phyloP scores from a whole-genome alignment of 108 stramenopile genomes.

The Cyclotella atomus region DNA sequence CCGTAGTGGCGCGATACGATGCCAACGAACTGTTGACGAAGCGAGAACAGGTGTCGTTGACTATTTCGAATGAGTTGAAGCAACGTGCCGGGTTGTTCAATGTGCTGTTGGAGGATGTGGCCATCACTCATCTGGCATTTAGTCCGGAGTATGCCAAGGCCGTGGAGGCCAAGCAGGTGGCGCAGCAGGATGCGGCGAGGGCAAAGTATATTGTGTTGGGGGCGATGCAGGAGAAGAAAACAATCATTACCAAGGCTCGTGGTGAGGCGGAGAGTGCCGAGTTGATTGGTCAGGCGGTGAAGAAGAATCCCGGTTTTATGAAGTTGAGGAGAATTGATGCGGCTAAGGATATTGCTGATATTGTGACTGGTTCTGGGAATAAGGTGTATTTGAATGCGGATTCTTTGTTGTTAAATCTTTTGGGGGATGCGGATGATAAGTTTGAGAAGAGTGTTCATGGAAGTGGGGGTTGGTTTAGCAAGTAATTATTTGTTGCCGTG shows the following conservation, averaged over 20 bases:
- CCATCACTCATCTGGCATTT: constrained; percentile 99
- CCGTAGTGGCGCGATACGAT: constrained; percentile 98
- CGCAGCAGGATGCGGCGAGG: constrained; percentile 99
- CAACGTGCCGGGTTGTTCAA: constrained; percentile 89
- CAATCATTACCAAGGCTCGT: constrained; percentile 97
- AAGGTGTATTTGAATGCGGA: constrained; percentile 98
- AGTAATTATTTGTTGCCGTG: too few relatives aligned
- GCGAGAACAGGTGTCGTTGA: constrained; percentile 91
- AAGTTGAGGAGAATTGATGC: constrained; percentile 99
- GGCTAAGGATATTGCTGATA: constrained; percentile 97
- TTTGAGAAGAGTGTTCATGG: constrained; percentile 78
- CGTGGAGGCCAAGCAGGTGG: constrained; percentile 99
- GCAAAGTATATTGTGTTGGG: constrained; percentile 98
- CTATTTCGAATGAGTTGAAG: constrained; percentile 84
- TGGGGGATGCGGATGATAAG: constrained; percentile 89
- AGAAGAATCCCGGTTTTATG: constrained; percentile 99
- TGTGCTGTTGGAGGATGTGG: constrained; percentile 94
- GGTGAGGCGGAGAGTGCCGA: constrained; percentile 99
- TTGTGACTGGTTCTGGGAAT: constrained; percentile 88
- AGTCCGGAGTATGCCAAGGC: constrained; percentile 98
- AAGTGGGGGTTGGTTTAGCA: constrained; percentile 2
- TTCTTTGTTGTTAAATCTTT: constrained; percentile 94
- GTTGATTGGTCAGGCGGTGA: constrained; percentile 97
- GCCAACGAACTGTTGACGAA: constrained; percentile 99
- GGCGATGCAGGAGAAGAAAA: constrained; percentile 97